phyloP scores from a whole-genome alignment of 2,329 filamentous ascomycete species.

The Arthrinium puccinioides region DNA sequence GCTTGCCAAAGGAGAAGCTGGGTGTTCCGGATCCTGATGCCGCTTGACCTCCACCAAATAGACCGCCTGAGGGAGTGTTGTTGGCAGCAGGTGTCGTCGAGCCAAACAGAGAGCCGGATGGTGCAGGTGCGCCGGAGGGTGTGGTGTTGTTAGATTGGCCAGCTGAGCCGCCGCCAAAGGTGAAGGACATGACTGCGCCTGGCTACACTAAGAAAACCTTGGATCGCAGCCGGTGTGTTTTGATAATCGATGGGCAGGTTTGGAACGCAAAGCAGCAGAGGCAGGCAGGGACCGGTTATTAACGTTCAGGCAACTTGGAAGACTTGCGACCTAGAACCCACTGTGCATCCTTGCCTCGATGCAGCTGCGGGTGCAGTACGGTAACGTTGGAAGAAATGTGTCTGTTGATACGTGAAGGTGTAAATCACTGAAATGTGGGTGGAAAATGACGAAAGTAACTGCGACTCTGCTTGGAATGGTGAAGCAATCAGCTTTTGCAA shows the following conservation, averaged over 20 bases:
- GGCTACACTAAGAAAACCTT: constrained; percentile 8
- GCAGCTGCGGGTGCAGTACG: too few relatives aligned
- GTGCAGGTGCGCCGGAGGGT: constrained; percentile 30
- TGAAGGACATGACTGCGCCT: constrained; percentile 22
- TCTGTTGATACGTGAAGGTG: too few relatives aligned
- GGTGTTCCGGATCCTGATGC: constrained; percentile 21
- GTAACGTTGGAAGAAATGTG: too few relatives aligned
- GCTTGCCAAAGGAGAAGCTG: constrained; percentile 33
- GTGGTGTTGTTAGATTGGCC: constrained; percentile 26
- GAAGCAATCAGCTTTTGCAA: too few relatives aligned
- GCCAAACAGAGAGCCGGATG: constrained; percentile 34
- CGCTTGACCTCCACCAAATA: constrained; percentile 26
- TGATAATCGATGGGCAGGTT: too few relatives aligned
- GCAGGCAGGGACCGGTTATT: too few relatives aligned
- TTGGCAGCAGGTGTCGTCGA: constrained; percentile 14
- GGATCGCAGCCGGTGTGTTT: not conserved
- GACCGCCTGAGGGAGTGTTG: constrained; percentile 11
- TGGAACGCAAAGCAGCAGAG: too few relatives aligned
- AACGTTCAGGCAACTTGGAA: too few relatives aligned
- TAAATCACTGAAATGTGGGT: too few relatives aligned
- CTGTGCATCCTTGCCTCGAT: constrained; percentile 2
- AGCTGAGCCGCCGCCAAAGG: constrained; percentile 23
- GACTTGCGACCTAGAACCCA: not conserved
- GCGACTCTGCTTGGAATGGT: too few relatives aligned
- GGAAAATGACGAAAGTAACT: too few relatives aligned